Base-by-base conservation (phyloP, 768 basidiomycete genomes). In the Serendipita indica region DNA sequence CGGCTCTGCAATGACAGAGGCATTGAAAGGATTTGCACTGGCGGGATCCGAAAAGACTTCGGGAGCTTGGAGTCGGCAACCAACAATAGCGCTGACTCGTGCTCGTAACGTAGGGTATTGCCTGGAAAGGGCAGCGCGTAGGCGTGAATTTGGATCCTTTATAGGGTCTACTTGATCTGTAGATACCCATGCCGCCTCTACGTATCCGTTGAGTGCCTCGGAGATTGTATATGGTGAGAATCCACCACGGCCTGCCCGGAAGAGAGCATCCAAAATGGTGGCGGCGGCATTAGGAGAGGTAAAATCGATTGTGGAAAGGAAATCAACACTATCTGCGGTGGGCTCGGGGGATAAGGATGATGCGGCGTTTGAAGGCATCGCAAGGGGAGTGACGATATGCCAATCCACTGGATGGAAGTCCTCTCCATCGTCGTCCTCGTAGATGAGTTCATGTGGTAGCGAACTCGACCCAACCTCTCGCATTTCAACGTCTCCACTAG, bases 71-170 rank as follows among this genome's bases (percentile, higher is more conserved):
- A 97, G 84, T 0, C 86, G 85, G 65, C 86, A 88, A 0, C 91
- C 94, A 27, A 98, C 89, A 16, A 91, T 80, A 3, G 82, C 82
- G 0, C 81, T 84, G 30, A 93, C 85, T 60, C 86, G 82, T 67
- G 86, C 85, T 14, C 75, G 77, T 10, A 88, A 71, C 3, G 83
- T 80, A 2, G 79, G 66, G 69, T 89, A 91, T 27, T 54, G 49
- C 7, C 30, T 16, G 10, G 49, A 54, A n/a, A 54, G 49, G 1
- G 49, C 49, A 6, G 16, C 30, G 20, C 49, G 12, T n/a, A 54
- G 49, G 10, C 5, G 20, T 18, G n/a, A 3, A 2, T 54, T 54
- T 25, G 49, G 49, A n/a, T 54, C 49, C 20, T 30, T 54, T 16
- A 30, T n/a, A n/a, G 20, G 16, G 49, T 16, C 3, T 6, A 22